A percentile compares a stretch with the other conserved stretches of the same genome.
These are phyloP conservation scores for Diplodia scrobiculata DNA, from an alignment of 2,329 filamentous ascomycete genomes.

Conservation along the genomic window DNA sequence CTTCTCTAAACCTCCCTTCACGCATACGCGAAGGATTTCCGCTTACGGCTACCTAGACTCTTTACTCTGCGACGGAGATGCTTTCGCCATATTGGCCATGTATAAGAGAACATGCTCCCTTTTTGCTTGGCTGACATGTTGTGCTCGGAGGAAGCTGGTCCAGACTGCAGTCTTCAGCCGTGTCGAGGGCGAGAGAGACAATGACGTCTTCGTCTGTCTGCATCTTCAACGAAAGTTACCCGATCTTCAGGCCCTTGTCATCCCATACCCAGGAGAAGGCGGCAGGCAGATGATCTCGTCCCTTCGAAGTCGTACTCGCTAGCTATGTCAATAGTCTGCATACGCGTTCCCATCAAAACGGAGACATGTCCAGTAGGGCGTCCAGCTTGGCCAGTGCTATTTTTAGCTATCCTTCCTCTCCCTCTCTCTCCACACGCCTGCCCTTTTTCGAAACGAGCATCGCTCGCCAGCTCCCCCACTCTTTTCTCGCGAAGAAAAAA, in stretches of 20 bases:
- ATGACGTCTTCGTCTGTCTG: not conserved
- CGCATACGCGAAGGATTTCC: not conserved
- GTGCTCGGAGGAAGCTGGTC: not conserved
- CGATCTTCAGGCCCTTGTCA: constrained; percentile 29
- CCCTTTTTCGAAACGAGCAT: not conserved
- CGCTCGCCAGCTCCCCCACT: not conserved
- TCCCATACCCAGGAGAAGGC: constrained; percentile 39
- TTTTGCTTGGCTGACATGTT: not conserved
- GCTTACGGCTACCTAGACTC: not conserved
- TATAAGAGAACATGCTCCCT: not conserved
- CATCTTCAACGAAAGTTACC: not conserved
- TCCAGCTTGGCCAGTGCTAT: not conserved
- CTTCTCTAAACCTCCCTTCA: not conserved
- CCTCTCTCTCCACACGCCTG: constrained; percentile 42
- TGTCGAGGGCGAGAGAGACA: not conserved
- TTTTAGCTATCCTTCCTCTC: constrained; percentile 31
- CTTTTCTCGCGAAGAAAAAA: not conserved
- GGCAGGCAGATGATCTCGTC: not conserved
- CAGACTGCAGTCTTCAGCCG: not conserved
- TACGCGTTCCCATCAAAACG: not conserved
- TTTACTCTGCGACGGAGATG: not conserved
- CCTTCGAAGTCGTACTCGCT: not conserved
- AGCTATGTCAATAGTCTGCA: not conserved
- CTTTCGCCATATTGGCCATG: not conserved
- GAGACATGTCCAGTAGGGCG: constrained; percentile 6